phyloP scores from a whole-genome alignment of 2,329 filamentous ascomycete species.

The Arthroderma sp. region DNA sequence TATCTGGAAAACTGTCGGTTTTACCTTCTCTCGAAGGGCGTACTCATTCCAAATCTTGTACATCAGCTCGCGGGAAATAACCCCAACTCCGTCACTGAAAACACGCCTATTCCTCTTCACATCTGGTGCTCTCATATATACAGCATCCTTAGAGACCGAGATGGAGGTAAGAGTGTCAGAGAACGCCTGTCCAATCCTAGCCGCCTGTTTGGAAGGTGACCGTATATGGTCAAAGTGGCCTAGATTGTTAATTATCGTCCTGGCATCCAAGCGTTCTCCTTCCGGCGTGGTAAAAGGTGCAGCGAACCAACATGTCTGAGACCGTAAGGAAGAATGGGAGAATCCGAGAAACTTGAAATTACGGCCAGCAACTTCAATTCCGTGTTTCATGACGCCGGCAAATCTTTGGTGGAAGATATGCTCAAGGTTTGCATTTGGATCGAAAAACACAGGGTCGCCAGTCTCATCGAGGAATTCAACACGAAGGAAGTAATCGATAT shows the following conservation, averaged over 20 bases:
- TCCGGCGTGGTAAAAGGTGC: constrained; percentile 34
- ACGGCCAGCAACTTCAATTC: constrained; percentile 53
- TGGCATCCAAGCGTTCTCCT: constrained; percentile 22
- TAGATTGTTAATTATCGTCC: constrained; percentile 34
- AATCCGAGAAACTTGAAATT: constrained; percentile 60
- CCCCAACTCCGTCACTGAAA: constrained; percentile 73
- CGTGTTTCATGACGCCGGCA: constrained; percentile 44
- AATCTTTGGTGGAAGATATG: constrained; percentile 49
- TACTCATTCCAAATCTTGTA: constrained; percentile 45
- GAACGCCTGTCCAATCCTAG: constrained; percentile 54
- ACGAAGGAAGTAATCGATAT: constrained; percentile 54
- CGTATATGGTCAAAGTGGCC: constrained; percentile 42
- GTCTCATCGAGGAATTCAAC: constrained; percentile 66
- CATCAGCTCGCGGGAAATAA: constrained; percentile 51
- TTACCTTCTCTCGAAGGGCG: constrained; percentile 16
- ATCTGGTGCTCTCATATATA: constrained; percentile 19
- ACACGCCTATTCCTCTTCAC: constrained; percentile 39
- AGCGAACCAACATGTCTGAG: constrained; percentile 55
- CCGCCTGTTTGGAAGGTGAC: constrained; percentile 47
- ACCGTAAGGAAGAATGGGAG: constrained; percentile 63
- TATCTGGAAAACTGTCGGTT: constrained; percentile 49
- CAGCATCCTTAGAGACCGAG: constrained; percentile 27
- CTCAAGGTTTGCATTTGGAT: constrained; percentile 39
- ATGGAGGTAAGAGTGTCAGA: constrained; percentile 61
- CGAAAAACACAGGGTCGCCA: constrained; percentile 50